These are phyloP conservation scores for Cyphellophora attinorum DNA, from an alignment of 2,329 filamentous ascomycete species.

Conservation along the genomic window DNA sequence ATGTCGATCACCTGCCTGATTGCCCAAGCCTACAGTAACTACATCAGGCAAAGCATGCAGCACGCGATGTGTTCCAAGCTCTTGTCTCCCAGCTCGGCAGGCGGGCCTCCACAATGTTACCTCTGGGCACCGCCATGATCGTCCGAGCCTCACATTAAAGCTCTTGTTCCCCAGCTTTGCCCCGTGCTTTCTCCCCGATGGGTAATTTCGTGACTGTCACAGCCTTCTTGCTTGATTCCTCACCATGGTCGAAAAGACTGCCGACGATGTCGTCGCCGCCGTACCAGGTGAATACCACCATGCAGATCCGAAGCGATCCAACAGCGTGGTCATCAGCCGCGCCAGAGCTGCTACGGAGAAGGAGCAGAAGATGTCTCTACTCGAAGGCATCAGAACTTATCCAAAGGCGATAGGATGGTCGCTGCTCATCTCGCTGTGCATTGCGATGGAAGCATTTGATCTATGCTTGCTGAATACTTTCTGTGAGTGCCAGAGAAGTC, in stretches of 20 bases:
- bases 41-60: too few species aligned
- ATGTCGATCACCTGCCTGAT: too few species aligned
- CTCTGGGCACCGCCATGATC: too few species aligned
- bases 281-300: neutral
- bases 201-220: too few species aligned
- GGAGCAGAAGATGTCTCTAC: slow-evolving; percentile 19
- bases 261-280: neutral
- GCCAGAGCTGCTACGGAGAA: slow-evolving; percentile 23
- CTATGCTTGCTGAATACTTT: slow-evolving; percentile 75
- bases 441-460: slow-evolving; percentile 87
- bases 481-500: slow-evolving; percentile 40
- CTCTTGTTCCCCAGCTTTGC: too few species aligned
- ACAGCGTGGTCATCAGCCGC: slow-evolving; percentile 23
- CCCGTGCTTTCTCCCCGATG: too few species aligned
- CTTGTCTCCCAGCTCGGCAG: too few species aligned
- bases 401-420: slow-evolving; percentile 81
- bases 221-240: too few species aligned
- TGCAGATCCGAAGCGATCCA: neutral
- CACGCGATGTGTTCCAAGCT: too few species aligned
- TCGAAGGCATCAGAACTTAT: slow-evolving; percentile 70
- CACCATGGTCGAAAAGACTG: neutral
- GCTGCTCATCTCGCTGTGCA: slow-evolving; percentile 74
- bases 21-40: too few species aligned
- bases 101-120: too few species aligned
- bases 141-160: too few species aligned